Conservation (phyloP, 1,139 yeast species). For the Candida smagusa region DNA sequence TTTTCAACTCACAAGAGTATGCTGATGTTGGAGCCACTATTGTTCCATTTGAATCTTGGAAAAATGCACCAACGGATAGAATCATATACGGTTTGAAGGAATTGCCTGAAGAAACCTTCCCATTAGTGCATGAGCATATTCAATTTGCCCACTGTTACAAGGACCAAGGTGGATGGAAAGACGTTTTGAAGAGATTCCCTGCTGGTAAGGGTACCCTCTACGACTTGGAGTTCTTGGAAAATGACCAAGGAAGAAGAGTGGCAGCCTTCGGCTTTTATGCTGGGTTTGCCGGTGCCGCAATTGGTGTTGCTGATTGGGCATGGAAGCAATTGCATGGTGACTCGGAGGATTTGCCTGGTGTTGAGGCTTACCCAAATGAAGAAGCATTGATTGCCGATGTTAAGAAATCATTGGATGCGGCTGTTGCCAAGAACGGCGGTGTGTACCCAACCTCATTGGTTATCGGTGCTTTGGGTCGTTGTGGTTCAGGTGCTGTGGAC, state of each 20-base stretch:
- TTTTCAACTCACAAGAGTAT: slow-evolving; percentile 74
- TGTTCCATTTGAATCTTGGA: slow-evolving; percentile 94
- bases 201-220: slow-evolving; percentile 87
- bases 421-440: slow-evolving; percentile 59
- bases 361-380: slow-evolving; percentile 82
- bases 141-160: slow-evolving; percentile 99
- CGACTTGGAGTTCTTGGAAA: slow-evolving; percentile 91
- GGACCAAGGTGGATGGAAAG: slow-evolving; percentile 96
- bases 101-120: slow-evolving; percentile 92
- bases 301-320: slow-evolving; percentile 93
- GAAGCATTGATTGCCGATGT: slow-evolving; percentile 67
- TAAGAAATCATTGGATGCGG: slow-evolving; percentile 55
- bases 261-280: slow-evolving; percentile 99
- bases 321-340: slow-evolving; percentile 75
- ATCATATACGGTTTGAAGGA: slow-evolving; percentile 92
- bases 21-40: slow-evolving; percentile 76
- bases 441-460: slow-evolving; percentile 75
- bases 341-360: slow-evolving; percentile 65
- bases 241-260: slow-evolving; percentile 94
- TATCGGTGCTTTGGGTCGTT: slow-evolving; percentile 97
- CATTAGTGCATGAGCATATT: slow-evolving; percentile 90
- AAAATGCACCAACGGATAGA: slow-evolving; percentile 82
- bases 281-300: slow-evolving; percentile 98
- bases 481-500: slow-evolving; percentile 97
- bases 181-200: slow-evolving; percentile 83